Evolutionary conservation across 768 basidiomycete species (phyloP), one percentile per base, ranked within the genome.

Genomic region (Pilatotrama ljubarskyi): DNA sequence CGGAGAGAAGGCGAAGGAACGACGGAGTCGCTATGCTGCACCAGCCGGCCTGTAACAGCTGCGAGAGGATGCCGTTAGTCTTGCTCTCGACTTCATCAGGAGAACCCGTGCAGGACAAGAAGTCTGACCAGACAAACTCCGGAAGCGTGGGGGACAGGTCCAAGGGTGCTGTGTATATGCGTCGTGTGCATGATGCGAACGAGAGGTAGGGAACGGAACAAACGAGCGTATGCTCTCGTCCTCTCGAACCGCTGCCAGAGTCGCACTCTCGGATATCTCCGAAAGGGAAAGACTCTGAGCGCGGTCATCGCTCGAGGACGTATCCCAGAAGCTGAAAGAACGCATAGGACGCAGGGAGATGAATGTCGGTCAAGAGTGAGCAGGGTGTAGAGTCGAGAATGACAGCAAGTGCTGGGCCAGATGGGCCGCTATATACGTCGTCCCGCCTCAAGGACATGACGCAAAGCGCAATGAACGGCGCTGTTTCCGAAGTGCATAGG

Each of bases 21-120:
- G 0, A 57, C 63, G 18, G 75, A 71, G 49, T 79, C 77, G 55
- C 77, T 77, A 5, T 71, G 68, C 26, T 72, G 68, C 11, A 59
- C 63, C 10, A 73, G 70, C 22, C 64, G 63, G 18, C 58, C 48
- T 8, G 61, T 51, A 4, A 62, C 59, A 42, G 70, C 74, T 77
- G 50, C 18, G 42, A n/a, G 18, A 13, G 18, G 36, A 29, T 41
- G 43, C 37, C 35, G 35, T 38, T 32, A 44, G 29, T 41, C 50
- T 20, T 47, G 29, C 6, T 3, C 6, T 32, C 13, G 11, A 22
- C 5, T 5, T 13, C 5, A 20, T 18, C 18, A 13, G 38, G 29
- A 29, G 9, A 51, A 17, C 25, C 13, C 37, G 2, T 38, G 18
- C 7, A 38, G 2, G 24, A 9, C n/a, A 51, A 52, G 14, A 25